Evolutionary conservation across 495 filamentous ascomycete genomes (phyloP), one percentile per base, ranked within the genome.

Genomic region (Annulohypoxylon nitens): DNA sequence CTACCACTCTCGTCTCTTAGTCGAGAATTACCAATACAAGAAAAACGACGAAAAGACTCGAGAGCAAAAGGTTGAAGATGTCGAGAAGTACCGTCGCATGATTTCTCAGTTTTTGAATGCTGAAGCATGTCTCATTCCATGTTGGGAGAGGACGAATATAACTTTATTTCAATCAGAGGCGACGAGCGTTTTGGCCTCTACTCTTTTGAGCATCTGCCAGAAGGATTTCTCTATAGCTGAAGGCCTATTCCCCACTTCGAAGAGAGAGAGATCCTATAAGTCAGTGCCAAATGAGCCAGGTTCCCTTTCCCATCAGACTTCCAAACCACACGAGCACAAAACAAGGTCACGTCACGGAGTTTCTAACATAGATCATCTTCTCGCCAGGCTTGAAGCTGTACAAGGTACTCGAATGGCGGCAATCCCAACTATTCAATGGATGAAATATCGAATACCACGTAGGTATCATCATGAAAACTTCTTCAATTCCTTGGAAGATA

Each of bases 1-100:
- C 37, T 63, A 73, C 37, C 63, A 75, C 30, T 73, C 69, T 26
- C 73, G 58, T 14, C 62, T 75, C 30, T 18, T 71, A 6, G 73
- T 73, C 5, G 50, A 70, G 53, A 55, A 69, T 34, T 14, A 62
- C 11, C 51, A 47, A 34, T 60, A 60, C 41, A 69, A 18, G 25
- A 69, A 62, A 23, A 36, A 55, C 47, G 36, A 23, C 25, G 33
- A 25, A 9, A 45, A 37, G 34, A 58, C 26, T 11, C 47, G 34
- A 34, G 60, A 70, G n/a, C 51, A 54, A 41, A 55, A 57, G 18
- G 34, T 30, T 16, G 67, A 70, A 12, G 59, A 64, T n/a, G 37
- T 34, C 25, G 60, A 41, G 3, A 48, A 41, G 10, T 59, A 50
- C 51, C 39, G 61, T 1, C 39, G 54, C n/a, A 63, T 34, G 33